Base-by-base conservation (phyloP, 2,329 filamentous ascomycete genomes). In the Pseudopithomyces chartarum region DNA sequence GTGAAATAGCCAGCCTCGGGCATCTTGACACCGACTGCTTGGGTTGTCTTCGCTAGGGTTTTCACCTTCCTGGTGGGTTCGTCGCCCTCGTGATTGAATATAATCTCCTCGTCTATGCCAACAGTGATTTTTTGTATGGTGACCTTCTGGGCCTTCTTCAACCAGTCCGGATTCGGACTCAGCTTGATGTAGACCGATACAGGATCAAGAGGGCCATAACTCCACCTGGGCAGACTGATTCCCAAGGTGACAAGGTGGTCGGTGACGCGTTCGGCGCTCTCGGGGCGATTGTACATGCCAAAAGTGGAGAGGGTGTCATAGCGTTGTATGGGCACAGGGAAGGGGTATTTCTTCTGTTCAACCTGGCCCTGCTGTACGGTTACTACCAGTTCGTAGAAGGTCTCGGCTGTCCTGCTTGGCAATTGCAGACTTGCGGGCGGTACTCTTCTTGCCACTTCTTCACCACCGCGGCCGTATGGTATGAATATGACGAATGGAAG, bases 291-390 rank as follows among this genome's bases (percentile, higher is more conserved):
- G 81, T 98, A 99, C 95, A 98, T 98, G 77, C 95, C 95, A 79
- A 99, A 99, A 1, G 95, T 98, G 40, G 93, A 97, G 47, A 99
- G 82, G 1, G 94, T 99, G 76, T 99, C 95, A 80, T 98, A 99
- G 72, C 95, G 85, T 64, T 91, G 87, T 66, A 99, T 86, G 1
- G 94, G 94, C 38, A 98, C 90, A 1, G 95, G 91, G 66, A 97
- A 97, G 4, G 87, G 82, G 77, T 96, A 95, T 78, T 96, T 96
- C 77, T 91, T 92, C 78, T 97, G 92, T 59, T 91, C 87, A 67
- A 87, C 87, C 66, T 90, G 88, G 2, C 93, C 92, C 77, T 98
- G 94, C 73, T 98, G 94, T 20, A 99, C 90, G 50, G 90, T 96
- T 50, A 99, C 95, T 54, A 98, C 92, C 60, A 99, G 85, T 79